Conservation (phyloP, 73 alveolate genomes). For the Symbiodinium natans region DNA sequence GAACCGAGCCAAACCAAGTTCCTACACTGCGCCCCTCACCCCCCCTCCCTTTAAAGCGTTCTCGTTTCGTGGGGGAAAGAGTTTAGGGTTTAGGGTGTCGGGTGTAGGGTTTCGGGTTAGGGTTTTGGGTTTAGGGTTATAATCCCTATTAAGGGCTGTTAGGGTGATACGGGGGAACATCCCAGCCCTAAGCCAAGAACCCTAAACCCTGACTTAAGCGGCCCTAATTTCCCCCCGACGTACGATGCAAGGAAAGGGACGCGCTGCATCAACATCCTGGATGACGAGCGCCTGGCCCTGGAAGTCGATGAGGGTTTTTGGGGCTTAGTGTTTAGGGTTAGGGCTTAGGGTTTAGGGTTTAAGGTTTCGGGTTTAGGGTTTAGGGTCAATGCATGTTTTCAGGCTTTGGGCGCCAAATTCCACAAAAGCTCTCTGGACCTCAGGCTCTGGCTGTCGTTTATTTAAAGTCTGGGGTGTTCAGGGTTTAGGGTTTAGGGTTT, state of each 20-base stretch:
- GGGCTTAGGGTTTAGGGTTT: too few relatives aligned
- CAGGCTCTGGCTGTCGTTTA: too few relatives aligned
- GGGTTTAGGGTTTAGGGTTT: too few relatives aligned
- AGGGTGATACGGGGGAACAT: neutral
- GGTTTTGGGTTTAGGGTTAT: neutral
- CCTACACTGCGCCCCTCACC: too few relatives aligned
- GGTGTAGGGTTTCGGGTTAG: neutral
- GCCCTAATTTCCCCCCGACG: neutral
- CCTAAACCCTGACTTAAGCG: neutral
- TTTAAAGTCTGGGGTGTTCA: too few relatives aligned
- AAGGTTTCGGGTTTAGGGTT: too few relatives aligned
- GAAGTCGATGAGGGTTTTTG: neutral
- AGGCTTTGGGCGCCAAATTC: too few relatives aligned
- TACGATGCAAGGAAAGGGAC: slow-evolving; percentile 58
- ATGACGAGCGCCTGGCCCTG: slow-evolving; percentile 17
- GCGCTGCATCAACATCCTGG: slow-evolving; percentile 48
- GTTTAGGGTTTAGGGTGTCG: neutral
- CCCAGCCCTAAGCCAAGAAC: too few relatives aligned
- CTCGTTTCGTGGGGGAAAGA: neutral
- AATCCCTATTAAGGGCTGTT: neutral
- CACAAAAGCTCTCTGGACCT: too few relatives aligned
- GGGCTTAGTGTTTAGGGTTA: too few relatives aligned
- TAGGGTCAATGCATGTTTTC: too few relatives aligned
- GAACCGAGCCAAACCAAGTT: too few relatives aligned
- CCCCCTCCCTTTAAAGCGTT: neutral